These are phyloP conservation scores for Hibiscus trionum DNA, from an alignment of 345 rosid species.

Conservation along the genomic window DNA sequence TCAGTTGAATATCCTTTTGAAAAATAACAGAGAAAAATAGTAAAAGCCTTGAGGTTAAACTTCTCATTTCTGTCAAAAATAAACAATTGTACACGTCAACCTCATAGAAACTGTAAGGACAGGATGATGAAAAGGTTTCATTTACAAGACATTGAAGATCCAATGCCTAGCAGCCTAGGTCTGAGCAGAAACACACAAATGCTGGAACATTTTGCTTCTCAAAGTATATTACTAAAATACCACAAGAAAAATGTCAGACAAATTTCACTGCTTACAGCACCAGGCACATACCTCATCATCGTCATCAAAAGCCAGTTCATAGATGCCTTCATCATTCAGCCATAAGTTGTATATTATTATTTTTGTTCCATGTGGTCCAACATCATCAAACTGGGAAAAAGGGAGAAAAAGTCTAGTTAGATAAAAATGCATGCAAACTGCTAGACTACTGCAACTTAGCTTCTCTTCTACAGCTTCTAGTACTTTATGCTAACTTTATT, in stretches of 20 bases:
- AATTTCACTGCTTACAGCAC: neutral
- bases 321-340: constrained; percentile 93
- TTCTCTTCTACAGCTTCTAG: neutral
- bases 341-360: constrained; percentile 79
- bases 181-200: neutral
- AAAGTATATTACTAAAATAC: neutral
- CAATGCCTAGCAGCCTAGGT: neutral
- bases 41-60: neutral
- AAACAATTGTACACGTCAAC: neutral
- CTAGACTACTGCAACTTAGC: constrained; percentile 1
- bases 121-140: neutral
- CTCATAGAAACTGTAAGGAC: neutral
- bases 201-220: neutral
- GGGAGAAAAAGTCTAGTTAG: constrained; percentile 12
- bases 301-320: constrained; percentile 87
- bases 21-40: constrained; percentile 15
- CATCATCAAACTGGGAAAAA: constrained; percentile 71
- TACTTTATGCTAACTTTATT: too few relatives aligned
- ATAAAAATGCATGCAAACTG: neutral
- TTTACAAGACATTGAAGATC: neutral
- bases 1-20: constrained; percentile 63
- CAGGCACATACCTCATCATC: constrained; percentile 58
- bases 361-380: constrained; percentile 83
- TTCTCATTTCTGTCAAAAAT: neutral
- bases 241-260: neutral